Evolutionary conservation across 2,329 filamentous ascomycete genomes (phyloP).

Genomic region (Teratosphaeria destructans): DNA sequence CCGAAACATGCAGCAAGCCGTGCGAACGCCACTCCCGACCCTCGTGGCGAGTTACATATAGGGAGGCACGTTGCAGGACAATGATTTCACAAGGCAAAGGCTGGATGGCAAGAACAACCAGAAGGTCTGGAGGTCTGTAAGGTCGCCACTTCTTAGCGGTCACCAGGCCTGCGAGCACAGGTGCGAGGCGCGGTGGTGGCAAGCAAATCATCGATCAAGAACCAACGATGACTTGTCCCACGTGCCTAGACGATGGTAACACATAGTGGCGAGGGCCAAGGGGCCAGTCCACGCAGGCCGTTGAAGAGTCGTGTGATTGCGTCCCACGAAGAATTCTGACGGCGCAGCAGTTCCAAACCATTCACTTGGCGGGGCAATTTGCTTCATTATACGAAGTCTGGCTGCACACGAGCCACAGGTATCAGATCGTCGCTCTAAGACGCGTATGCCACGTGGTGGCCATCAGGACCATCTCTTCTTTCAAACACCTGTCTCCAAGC

Average conservation of each 20-base stretch:
- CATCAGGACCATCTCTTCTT: background rate
- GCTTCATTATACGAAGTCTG: too few relatives aligned
- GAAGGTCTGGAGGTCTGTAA: too few relatives aligned
- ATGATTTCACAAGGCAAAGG: background rate
- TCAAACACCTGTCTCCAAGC: background rate
- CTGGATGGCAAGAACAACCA: too few relatives aligned
- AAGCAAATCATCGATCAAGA: background rate
- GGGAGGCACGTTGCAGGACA: background rate
- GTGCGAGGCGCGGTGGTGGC: background rate
- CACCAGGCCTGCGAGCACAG: background rate
- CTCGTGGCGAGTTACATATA: background rate
- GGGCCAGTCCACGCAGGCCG: background rate
- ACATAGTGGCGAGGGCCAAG: background rate
- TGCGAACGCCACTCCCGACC: slow-evolving; percentile 1
- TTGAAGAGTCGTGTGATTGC: background rate
- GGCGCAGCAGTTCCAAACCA: background rate
- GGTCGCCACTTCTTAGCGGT: too few relatives aligned
- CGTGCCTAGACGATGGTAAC: background rate
- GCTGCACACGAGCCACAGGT: background rate
- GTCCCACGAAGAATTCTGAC: background rate
- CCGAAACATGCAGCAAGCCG: slow-evolving; percentile 3
- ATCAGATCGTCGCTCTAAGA: background rate
- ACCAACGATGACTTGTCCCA: background rate
- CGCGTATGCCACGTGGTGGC: background rate
- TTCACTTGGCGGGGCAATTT: background rate